Base-by-base conservation (phyloP, 495 filamentous ascomycete genomes). In the Hypoxylon fragiforme region DNA sequence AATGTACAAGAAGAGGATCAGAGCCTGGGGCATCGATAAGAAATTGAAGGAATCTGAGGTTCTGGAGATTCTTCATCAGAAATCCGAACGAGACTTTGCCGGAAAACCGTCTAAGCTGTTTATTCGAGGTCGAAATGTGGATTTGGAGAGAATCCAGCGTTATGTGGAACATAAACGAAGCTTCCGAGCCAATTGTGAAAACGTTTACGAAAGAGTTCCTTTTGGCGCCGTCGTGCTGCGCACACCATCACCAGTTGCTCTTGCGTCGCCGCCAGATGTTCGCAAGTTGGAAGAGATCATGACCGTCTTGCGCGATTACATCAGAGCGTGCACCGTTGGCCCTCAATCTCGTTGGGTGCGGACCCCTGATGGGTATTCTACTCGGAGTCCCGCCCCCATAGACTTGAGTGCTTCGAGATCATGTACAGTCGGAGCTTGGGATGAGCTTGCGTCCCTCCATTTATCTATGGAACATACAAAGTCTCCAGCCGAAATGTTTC, bases 1-100 rank as follows among this genome's bases (percentile, higher is more conserved):
- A 46, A 73, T 72, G 70, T 72, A 72, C 54, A 73, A 73, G 28
- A 66, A 63, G 6, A 57, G 70, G 12, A 68, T 71, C 32, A 63
- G 62, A 26, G 44, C 63, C 16, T 73, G 70, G 70, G 51, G 66
- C 2, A 53, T 72, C 34, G 66, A 70, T 32, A 72, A 73, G 48
- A 72, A 73, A 36, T 58, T 67, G 18, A 72, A 69, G 34, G 62
- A 67, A 35, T 45, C 49, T 11, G 70, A 73, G 24, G 60, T 68
- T 6, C 37, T 67, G 2, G 67, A 67, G 39, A 51, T 70, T 1
- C 60, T 65, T 35, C 63, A 60, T 9, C 44, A 62, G 21, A 55
- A 54, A 40, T 48, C 55, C 0, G 64, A 71, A 40, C 49, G 69
- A 31, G 68, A 69, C 11, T 24, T 49, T 6, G 40, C 47, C 3